Base-by-base conservation (phyloP, 129 eudicot genomes). In the Lactuca sativa region DNA sequence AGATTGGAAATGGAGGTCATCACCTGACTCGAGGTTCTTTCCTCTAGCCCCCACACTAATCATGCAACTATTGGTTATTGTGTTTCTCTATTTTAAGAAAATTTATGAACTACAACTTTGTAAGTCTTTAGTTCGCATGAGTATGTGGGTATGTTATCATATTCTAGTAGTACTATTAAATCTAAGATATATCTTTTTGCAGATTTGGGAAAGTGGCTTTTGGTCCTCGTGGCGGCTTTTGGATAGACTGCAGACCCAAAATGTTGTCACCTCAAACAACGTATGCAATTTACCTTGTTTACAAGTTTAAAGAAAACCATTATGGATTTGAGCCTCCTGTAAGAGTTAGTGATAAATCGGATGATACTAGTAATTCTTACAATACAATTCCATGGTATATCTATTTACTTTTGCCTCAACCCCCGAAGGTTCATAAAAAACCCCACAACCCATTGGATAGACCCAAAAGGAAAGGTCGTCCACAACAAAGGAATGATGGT, bases 231-330 rank as follows among this genome's bases (percentile, higher is more conserved):
- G 12, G 48, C 8, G 3, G 7, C 12, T 41, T 41, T 41, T 1
- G 9, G 2, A 41, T 41, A 2, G 3, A 8, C 48, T 41, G 11
- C 16, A 9, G 15, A 0, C 30, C 44, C 10, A 7, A 14, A 7
- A 12, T 30, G 7, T 6, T 70, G 6, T 70, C 64, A 37, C 34
- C 56, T 43, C 11, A 12, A 59, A 44, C 67, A 48, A 59, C 14
- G 31, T 59, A 70, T 49, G 68, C 68, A 71, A 15, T 18, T 32
- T 71, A 48, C 61, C 52, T 71, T 33, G 34, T 71, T 9, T 71
- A 71, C 37, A 33, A n/a, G 13, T 1, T 59, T 9, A 12, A 5
- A 6, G 7, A 60, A 44, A 15, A 32, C 14, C 30, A 33, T 5
- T 44, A 6, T 4, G 4, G 6, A 30, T 10, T 8, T 33, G 7